Conservation (phyloP, 208 protist genomes). For the Trypanosoma vivax region DNA sequence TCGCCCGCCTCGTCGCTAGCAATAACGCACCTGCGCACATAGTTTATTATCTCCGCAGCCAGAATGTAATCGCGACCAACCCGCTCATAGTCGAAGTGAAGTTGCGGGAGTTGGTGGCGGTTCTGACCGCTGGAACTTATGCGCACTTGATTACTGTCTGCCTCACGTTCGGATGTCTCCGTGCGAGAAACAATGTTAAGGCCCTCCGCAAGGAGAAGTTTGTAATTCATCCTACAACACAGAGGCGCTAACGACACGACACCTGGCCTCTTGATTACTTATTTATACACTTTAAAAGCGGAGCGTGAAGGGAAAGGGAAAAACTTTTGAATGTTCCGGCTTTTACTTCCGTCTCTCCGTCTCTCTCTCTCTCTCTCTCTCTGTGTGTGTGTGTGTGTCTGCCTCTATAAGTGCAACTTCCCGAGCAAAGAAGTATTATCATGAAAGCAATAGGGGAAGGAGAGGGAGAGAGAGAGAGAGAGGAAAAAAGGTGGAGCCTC, state of each 20-base stretch:
- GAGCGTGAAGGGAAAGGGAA: too few relatives aligned
- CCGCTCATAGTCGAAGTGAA: slow-evolving; percentile 45
- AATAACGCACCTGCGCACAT: slow-evolving; percentile 54
- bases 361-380: not conserved
- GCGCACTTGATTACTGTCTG: slow-evolving; percentile 39
- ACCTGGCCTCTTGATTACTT: not conserved
- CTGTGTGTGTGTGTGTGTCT: not conserved
- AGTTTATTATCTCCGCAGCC: slow-evolving; percentile 69
- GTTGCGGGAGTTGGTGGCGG: slow-evolving; percentile 33
- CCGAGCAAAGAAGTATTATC: not conserved
- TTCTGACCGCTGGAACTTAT: slow-evolving; percentile 37
- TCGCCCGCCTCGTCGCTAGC: slow-evolving; percentile 15
- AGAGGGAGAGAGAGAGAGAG: not conserved
- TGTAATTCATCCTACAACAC: slow-evolving; percentile 51
- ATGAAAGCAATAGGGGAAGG: not conserved
- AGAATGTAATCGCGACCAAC: slow-evolving; percentile 61
- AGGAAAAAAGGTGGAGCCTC: not conserved
- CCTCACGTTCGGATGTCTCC: slow-evolving; percentile 64
- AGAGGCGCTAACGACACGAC: not conserved
- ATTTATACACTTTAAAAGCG: not conserved
- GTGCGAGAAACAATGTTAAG: slow-evolving; percentile 68
- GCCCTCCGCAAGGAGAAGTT: slow-evolving; percentile 66
- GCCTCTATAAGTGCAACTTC: not conserved
- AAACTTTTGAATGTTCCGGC: too few relatives aligned
- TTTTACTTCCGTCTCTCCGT: too few relatives aligned